Evolutionary conservation across 2,329 filamentous ascomycete species (phyloP).

Genomic region (Claviceps sorghi): DNA sequence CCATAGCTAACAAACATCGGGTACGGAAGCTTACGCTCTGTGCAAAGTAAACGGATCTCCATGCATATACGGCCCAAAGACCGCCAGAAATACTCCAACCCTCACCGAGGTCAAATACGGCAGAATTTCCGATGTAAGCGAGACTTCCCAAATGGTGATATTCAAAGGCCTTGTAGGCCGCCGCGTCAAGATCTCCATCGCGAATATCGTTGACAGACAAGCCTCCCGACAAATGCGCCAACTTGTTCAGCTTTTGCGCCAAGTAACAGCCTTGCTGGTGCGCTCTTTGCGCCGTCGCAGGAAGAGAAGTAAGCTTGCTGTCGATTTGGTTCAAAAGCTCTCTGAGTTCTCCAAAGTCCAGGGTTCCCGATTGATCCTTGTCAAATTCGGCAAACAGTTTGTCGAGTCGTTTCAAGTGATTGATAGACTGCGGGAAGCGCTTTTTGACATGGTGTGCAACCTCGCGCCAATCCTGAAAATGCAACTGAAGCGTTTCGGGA

Average conservation of each 20-base stretch:
- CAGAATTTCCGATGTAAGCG: slow-evolving; percentile 92
- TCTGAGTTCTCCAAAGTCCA: slow-evolving; percentile 84
- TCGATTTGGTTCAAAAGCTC: slow-evolving; percentile 88
- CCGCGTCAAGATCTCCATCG: slow-evolving; percentile 82
- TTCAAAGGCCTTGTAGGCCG: slow-evolving; percentile 86
- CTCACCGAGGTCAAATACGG: slow-evolving; percentile 76
- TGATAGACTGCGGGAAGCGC: slow-evolving; percentile 79
- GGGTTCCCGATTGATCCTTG: slow-evolving; percentile 78
- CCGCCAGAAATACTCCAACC: slow-evolving; percentile 71
- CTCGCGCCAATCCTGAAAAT: slow-evolving; percentile 74
- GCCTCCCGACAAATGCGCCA: slow-evolving; percentile 63
- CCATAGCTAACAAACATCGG: slow-evolving; percentile 81
- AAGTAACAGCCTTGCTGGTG: slow-evolving; percentile 94
- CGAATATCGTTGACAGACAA: slow-evolving; percentile 65
- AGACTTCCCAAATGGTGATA: slow-evolving; percentile 84
- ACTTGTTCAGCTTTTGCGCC: slow-evolving; percentile 83
- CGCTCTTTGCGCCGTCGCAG: slow-evolving; percentile 88
- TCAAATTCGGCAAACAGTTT: slow-evolving; percentile 86
- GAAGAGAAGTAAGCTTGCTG: slow-evolving; percentile 81
- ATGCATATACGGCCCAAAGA: slow-evolving; percentile 85
- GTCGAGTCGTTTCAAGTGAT: slow-evolving; percentile 78
- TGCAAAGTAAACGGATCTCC: slow-evolving; percentile 93
- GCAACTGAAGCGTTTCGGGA: slow-evolving; percentile 73
- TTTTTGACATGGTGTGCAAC: slow-evolving; percentile 73
- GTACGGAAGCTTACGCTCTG: slow-evolving; percentile 92